These are phyloP conservation scores for Punctularia strigosozonata DNA, from an alignment of 768 basidiomycete species.

Conservation along the genomic window DNA sequence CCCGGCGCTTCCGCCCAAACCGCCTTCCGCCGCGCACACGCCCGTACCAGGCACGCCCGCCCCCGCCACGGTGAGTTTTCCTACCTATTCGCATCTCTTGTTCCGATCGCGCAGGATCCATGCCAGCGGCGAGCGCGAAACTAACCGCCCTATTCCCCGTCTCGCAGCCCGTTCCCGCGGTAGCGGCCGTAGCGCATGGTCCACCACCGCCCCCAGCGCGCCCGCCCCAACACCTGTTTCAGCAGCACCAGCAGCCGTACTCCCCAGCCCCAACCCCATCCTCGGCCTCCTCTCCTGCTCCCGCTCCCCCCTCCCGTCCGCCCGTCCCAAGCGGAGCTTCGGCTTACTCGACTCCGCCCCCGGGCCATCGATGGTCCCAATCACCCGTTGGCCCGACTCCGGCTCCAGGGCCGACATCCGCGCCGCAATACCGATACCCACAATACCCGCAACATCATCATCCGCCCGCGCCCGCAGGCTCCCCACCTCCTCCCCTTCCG, in stretches of 20 bases:
- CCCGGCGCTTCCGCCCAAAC: too few relatives aligned
- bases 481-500: conserved; percentile 1
- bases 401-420: background rate
- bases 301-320: conserved; percentile 17
- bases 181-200: too few relatives aligned
- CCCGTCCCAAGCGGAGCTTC: conserved; percentile 8
- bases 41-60: too few relatives aligned
- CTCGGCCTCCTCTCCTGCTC: conserved; percentile 27
- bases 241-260: conserved; percentile 1
- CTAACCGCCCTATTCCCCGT: too few relatives aligned
- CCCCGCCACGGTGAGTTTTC: too few relatives aligned
- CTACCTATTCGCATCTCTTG: too few relatives aligned
- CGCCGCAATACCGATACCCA: background rate
- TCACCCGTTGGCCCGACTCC: conserved; percentile 6
- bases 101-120: too few relatives aligned
- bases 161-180: too few relatives aligned
- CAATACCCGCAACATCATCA: conserved; percentile 1
- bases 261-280: conserved; percentile 8
- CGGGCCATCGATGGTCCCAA: conserved; percentile 3
- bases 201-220: background rate
- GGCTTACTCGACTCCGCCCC: conserved; percentile 1
- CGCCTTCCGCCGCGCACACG: too few relatives aligned
- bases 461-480: background rate
- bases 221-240: background rate
- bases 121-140: too few relatives aligned